A percentile compares a stretch with the other conserved stretches of the same genome.
Conservation (phyloP, 2,329 filamentous ascomycete species). For the Stachybotrys chartarum region DNA sequence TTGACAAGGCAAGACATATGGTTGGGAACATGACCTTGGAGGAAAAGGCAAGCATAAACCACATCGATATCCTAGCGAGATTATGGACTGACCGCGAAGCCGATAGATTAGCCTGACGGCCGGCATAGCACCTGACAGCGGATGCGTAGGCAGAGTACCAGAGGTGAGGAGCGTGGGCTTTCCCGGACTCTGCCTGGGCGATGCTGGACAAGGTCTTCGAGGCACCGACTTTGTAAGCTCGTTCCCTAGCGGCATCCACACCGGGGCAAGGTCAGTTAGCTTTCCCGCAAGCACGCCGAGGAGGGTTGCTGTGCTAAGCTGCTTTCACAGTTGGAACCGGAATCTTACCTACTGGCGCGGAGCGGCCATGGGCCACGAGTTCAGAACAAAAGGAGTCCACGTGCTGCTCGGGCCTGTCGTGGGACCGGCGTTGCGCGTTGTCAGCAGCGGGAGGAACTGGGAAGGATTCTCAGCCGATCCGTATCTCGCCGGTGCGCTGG, state of each 20-base stretch:
- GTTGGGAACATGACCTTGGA: slow-evolving; percentile 58
- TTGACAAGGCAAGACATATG: slow-evolving; percentile 47
- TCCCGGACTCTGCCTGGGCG: slow-evolving; percentile 41
- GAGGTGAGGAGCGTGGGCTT: slow-evolving; percentile 38
- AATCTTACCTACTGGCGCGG: slow-evolving; percentile 44
- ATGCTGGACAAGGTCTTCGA: slow-evolving; percentile 41
- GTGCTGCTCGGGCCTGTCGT: not conserved
- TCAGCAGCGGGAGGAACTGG: not conserved
- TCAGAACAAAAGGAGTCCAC: slow-evolving; percentile 50
- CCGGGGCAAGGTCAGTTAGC: slow-evolving; percentile 23
- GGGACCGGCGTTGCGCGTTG: not conserved
- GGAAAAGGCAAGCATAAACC: slow-evolving; percentile 47
- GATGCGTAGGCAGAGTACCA: slow-evolving; percentile 42
- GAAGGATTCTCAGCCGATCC: not conserved
- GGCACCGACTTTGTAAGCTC: slow-evolving; percentile 42
- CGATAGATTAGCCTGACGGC: not conserved
- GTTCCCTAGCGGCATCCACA: slow-evolving; percentile 39
- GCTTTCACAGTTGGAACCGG: slow-evolving; percentile 22
- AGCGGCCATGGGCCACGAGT: slow-evolving; percentile 48
- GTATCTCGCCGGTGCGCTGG: not conserved
- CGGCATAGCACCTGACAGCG: not conserved
- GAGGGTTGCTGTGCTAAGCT: not conserved
- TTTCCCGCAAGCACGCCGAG: not conserved
- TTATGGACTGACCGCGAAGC: not conserved
- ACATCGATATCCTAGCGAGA: not conserved